Base-by-base conservation (phyloP, 495 filamentous ascomycete species). In the Cryomyces antarcticus region DNA sequence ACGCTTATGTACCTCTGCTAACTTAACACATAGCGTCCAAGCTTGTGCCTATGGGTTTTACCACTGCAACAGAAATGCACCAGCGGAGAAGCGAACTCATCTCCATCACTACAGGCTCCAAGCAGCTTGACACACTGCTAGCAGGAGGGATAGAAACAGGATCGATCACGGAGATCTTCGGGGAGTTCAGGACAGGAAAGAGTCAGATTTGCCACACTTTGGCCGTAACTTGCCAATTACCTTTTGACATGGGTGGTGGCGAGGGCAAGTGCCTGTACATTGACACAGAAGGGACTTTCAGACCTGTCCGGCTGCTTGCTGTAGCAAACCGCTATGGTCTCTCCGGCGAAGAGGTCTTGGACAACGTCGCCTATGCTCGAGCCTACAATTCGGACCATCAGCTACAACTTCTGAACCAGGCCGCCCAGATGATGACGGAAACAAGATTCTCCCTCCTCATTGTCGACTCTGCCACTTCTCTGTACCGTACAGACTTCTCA, bases 211-310 rank as follows among this genome's bases (percentile, higher is more conserved):
- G 92, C 52, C 92, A 96, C 55, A 97, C 89, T 0, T 73, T 96
- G n/a, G 89, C 92, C 1, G 89, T 97, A 7, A 97, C 92, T 28
- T 97, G 89, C 48, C 89, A 97, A 54, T 56, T 97, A 31, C 89
- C 89, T 3, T 96, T 96, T 54, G 89, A 97, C 54, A 95, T 96
- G 92, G 89, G 89, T 42, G 89, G 89, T 35, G 89, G 92, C 6
- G 89, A 97, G 61, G 89, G 89, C 10, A 97, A 97, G 57, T 96
- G 92, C 56, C 68, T 96, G n/a, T 97, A 96, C 57, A 96, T 97
- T 51, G 89, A 97, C 52, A 96, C 89, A 0, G 89, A 97, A 60
- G 89, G 92, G 42, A 97, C 89, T 5, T 97, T 97, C 55, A 74
- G 88, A 41, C 89, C 89, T 0, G 85, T 97, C 27, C 80, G 89